phyloP scores from a whole-genome alignment of 2,329 filamentous ascomycete species.

The Colletotrichum brevisporum region DNA sequence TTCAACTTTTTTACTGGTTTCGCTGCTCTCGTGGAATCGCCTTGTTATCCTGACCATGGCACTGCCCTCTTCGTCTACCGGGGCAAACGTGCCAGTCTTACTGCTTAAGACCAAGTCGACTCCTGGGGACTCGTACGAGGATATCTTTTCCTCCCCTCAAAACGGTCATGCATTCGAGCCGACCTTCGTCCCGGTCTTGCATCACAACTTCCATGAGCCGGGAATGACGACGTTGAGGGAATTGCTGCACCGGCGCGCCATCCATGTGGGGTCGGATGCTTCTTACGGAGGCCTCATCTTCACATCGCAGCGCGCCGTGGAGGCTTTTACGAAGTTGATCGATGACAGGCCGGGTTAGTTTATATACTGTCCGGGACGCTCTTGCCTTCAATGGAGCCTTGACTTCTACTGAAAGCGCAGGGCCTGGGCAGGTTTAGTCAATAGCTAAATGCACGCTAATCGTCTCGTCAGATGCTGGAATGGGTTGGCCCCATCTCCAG shows the following conservation, averaged over 20 bases:
- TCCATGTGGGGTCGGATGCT: conserved; percentile 54
- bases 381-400: background rate
- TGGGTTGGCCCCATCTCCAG: conserved; percentile 66
- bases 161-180: conserved; percentile 68
- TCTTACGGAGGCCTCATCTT: conserved; percentile 85
- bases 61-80: conserved; percentile 28
- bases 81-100: conserved; percentile 68
- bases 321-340: conserved; percentile 78
- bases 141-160: conserved; percentile 69
- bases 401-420: background rate
- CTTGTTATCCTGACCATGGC: conserved; percentile 14
- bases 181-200: conserved; percentile 81
- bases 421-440: background rate
- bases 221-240: conserved; percentile 68
- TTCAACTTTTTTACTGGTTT: no score
- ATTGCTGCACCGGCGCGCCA: conserved; percentile 60
- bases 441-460: conserved; percentile 17
- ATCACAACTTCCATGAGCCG: conserved; percentile 75
- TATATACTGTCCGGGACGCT: background rate
- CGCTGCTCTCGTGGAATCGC: no score
- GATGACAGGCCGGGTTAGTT: conserved; percentile 62
- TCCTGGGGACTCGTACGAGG: conserved; percentile 80
- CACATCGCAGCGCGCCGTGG: conserved; percentile 86
- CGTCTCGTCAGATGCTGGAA: conserved; percentile 37
- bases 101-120: conserved; percentile 84